A percentile compares a stretch with the other conserved stretches of the same genome.
Conservation (phyloP, 2,329 filamentous ascomycete species). For the Alternaria sp. region DNA sequence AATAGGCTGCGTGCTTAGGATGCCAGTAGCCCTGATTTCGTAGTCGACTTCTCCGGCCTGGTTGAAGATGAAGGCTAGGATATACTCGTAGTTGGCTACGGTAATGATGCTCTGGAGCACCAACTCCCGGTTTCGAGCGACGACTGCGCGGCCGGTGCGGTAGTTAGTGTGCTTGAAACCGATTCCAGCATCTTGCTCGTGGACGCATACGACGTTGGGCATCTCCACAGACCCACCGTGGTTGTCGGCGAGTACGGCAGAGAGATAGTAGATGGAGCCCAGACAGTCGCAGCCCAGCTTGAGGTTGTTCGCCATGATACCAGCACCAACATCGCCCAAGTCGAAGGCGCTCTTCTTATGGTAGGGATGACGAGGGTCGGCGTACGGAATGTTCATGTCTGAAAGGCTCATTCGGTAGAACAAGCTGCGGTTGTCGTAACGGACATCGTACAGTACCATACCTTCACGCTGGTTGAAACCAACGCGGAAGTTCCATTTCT, state of each 20-base stretch:
- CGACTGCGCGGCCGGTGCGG: conserved; percentile 67
- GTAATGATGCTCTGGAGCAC: conserved; percentile 75
- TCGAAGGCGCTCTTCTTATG: conserved; percentile 72
- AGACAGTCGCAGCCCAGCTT: conserved; percentile 74
- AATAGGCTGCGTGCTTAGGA: conserved; percentile 71
- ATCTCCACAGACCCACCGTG: conserved; percentile 65
- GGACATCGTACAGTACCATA: conserved; percentile 71
- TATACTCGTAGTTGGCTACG: conserved; percentile 76
- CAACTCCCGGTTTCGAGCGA: conserved; percentile 68
- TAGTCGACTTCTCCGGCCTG: conserved; percentile 71
- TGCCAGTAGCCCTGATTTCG: conserved; percentile 72
- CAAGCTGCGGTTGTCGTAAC: conserved; percentile 67
- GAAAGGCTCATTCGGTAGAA: conserved; percentile 71
- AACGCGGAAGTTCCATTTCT: conserved; percentile 74
- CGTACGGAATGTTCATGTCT: conserved; percentile 70
- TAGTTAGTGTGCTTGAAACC: conserved; percentile 77
- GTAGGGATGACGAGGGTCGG: conserved; percentile 70
- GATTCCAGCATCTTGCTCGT: conserved; percentile 73
- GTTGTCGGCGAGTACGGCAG: conserved; percentile 63
- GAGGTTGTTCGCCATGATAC: conserved; percentile 72
- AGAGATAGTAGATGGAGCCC: conserved; percentile 72
- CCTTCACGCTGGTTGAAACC: conserved; percentile 74
- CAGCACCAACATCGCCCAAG: conserved; percentile 69
- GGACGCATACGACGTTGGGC: conserved; percentile 72
- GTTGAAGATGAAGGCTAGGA: conserved; percentile 74